Base-by-base conservation (phyloP, 2,329 filamentous ascomycete genomes). In the Penicillium verrucosum region DNA sequence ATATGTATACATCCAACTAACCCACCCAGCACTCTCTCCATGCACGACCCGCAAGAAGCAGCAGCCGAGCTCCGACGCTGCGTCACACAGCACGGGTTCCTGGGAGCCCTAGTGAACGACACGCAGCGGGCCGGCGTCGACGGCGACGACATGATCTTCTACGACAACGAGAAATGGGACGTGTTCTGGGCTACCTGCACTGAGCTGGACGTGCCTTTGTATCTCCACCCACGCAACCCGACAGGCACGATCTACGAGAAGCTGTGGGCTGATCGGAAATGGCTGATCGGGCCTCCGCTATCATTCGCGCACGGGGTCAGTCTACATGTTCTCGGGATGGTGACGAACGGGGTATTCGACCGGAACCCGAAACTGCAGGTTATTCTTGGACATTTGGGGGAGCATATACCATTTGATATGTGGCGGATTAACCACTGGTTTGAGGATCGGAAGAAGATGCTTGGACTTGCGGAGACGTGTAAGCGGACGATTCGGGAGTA, bases 191-290 rank as follows among this genome's bases (percentile, higher is more conserved):
- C 76, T 12, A 80, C 79, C 0, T 78, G 81, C 9, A 77, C 77
- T 1, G 81, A 86, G 42, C 79, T 88, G 0, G 82, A 87, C 55
- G 84, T 87, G 0, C 85, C 85, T 0, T 78, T 88, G 47, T 88
- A 88, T 64, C 75, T 88, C 1, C 85, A 88, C 68, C 85, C 85
- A 0, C 76, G 81, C 46, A 80, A 81, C 60, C 82, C 85, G 1
- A 82, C 81, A 0, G 83, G 83, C 7, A 77, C 75, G 18, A 78
- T 85, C 53, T 75, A 82, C 62, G 81, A 86, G 5, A 82, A 82
- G 65, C 77, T 85, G 7, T 87, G 80, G 77, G 80, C 80, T 1
- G 77, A 85, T 62, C 77, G 84, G 23, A 81, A 81, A 65, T 87
- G 80, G 78, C 79, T 87, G 29, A 73, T 86, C 43, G 85, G 85